Conservation (phyloP, 176 grass and related monocot genomes). For the Zoysia pacifica region DNA sequence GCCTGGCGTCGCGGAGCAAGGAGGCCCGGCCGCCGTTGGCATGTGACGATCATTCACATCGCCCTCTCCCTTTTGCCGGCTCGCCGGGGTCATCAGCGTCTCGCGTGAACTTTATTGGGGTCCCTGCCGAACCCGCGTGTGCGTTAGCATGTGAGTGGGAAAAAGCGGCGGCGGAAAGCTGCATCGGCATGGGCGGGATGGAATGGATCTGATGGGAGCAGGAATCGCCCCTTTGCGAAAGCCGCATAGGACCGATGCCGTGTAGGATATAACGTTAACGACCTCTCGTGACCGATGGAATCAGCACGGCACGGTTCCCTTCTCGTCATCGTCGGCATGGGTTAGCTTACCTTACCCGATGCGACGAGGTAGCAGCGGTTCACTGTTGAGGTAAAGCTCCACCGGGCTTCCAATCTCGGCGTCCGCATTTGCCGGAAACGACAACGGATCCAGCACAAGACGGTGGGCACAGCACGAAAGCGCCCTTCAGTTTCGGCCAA, state of each 20-base stretch:
- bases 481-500: background rate
- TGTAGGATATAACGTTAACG: background rate
- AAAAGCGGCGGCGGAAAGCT: background rate
- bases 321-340: background rate
- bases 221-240: background rate
- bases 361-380: background rate
- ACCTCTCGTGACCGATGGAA: background rate
- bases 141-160: background rate
- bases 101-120: background rate
- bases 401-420: background rate
- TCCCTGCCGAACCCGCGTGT: background rate
- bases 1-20: background rate
- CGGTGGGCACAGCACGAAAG: background rate
- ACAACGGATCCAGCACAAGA: background rate
- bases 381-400: background rate
- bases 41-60: background rate
- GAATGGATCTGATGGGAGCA: background rate
- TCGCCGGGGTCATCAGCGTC: background rate
- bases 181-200: background rate
- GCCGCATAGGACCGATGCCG: background rate
- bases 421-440: background rate
- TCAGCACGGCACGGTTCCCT: background rate
- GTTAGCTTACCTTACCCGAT: background rate
- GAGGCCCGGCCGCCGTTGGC: no score
- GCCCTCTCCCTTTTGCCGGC: background rate